Evolutionary conservation across 441 rosid genomes (phyloP).

Genomic region (Dalechampia spathulata): DNA sequence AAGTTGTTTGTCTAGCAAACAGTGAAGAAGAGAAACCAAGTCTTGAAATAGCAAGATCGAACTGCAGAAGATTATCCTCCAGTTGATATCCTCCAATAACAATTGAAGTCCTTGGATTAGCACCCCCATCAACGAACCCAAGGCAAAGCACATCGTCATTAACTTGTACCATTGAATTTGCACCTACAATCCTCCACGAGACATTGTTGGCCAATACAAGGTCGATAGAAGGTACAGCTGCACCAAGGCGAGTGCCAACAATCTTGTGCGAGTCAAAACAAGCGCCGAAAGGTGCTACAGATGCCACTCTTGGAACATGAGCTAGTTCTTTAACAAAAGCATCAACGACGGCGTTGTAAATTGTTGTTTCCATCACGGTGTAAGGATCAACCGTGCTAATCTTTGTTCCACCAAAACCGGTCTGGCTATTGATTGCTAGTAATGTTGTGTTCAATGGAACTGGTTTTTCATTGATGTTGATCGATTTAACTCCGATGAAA

Average conservation of each 20-base stretch:
- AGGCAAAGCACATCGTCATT: background rate
- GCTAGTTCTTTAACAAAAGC: conserved; percentile 29
- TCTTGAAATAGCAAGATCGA: conserved; percentile 26
- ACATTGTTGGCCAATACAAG: conserved; percentile 41
- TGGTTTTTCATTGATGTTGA: conserved; percentile 25
- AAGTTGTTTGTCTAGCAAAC: conserved; percentile 16
- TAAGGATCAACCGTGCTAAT: conserved; percentile 64
- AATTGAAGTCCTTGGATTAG: background rate
- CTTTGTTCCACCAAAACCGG: conserved; percentile 61
- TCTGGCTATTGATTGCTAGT: conserved; percentile 27
- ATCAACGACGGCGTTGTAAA: conserved; percentile 32
- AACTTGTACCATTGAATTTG: conserved; percentile 59
- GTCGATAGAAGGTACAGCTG: conserved; percentile 43
- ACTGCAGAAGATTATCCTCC: conserved; percentile 39
- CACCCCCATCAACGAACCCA: background rate
- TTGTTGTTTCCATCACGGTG: conserved; percentile 48
- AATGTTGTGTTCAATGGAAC: conserved; percentile 38
- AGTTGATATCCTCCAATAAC: conserved; percentile 27
- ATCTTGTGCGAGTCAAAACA: conserved; percentile 42
- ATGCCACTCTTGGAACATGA: conserved; percentile 33
- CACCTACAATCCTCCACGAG: conserved; percentile 48
- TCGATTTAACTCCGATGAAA: conserved; percentile 42
- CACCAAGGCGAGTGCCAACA: conserved; percentile 43
- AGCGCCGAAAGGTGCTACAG: conserved; percentile 43
- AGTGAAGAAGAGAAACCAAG: conserved; percentile 34